These are phyloP conservation scores for Poteriospumella lacustris DNA, from an alignment of 108 stramenopile genomes.

Conservation along the genomic window DNA sequence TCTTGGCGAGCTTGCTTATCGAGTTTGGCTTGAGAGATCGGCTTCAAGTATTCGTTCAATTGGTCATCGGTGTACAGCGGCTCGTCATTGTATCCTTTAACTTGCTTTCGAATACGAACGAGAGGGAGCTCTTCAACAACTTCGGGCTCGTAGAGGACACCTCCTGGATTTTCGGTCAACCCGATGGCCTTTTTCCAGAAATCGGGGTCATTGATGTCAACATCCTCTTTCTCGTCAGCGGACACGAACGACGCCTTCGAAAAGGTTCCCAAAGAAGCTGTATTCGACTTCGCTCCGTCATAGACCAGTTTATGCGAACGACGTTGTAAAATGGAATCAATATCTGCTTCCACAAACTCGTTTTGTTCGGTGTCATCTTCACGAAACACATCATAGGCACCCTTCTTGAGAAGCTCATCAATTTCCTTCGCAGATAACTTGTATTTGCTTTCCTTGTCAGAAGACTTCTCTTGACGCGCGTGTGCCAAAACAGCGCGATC, in stretches of 20 bases:
- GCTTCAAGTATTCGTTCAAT: neutral
- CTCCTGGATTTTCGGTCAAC: slow-evolving; percentile 38
- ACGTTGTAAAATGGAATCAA: slow-evolving; percentile 54
- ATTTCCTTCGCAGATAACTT: slow-evolving; percentile 41
- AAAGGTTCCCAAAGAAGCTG: slow-evolving; percentile 31
- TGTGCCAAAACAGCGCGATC: slow-evolving; percentile 89
- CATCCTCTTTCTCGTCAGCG: slow-evolving; percentile 42
- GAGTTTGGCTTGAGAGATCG: neutral
- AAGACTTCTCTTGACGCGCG: slow-evolving; percentile 10
- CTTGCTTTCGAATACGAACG: slow-evolving; percentile 4
- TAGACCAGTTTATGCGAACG: slow-evolving; percentile 43
- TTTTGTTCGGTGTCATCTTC: slow-evolving; percentile 52
- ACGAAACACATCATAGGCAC: slow-evolving; percentile 59
- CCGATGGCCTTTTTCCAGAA: slow-evolving; percentile 62
- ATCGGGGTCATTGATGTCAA: slow-evolving; percentile 60
- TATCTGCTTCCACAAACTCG: slow-evolving; percentile 50
- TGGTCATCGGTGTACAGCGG: neutral
- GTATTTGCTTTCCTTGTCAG: neutral
- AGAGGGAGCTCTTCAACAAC: slow-evolving; percentile 17
- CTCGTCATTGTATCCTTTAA: neutral
- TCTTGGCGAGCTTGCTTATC: no score
- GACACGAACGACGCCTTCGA: slow-evolving; percentile 61
- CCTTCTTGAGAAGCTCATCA: slow-evolving; percentile 55
- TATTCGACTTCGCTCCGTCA: slow-evolving; percentile 17
- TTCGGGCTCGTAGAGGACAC: neutral